phyloP scores from a whole-genome alignment of 192 early-diverging fungal species.

The Linnemannia hyalina region DNA sequence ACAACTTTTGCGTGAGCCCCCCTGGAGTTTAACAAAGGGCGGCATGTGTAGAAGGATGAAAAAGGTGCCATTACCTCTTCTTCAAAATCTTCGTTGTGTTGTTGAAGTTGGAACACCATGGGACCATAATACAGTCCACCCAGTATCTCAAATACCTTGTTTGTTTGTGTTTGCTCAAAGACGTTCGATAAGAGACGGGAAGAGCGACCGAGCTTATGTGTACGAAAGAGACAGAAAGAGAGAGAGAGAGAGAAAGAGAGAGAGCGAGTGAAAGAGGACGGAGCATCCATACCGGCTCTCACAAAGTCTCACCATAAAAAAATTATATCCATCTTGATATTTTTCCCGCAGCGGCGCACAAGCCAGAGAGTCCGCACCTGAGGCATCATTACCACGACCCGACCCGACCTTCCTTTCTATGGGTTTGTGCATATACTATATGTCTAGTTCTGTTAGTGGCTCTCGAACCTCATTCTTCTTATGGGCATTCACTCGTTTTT shows the following conservation, averaged over 20 bases:
- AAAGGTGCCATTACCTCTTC: too few species aligned
- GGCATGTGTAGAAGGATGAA: background rate
- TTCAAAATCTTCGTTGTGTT: too few species aligned
- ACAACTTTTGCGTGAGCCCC: background rate
- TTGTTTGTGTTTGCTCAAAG: too few species aligned
- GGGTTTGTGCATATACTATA: background rate
- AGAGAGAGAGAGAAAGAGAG: background rate
- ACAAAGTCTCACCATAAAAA: background rate
- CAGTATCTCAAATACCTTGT: too few species aligned
- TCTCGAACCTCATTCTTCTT: too few species aligned
- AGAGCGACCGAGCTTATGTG: too few species aligned
- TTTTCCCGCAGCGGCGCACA: background rate
- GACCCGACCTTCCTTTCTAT: background rate
- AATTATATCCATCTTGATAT: background rate
- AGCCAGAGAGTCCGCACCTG: background rate
- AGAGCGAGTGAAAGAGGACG: background rate
- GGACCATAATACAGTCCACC: too few species aligned
- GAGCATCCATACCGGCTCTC: conserved; percentile 3
- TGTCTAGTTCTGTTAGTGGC: background rate
- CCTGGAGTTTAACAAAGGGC: background rate
- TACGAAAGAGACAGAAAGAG: too few species aligned
- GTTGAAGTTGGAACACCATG: too few species aligned
- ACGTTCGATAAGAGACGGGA: too few species aligned
- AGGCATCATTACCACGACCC: background rate
- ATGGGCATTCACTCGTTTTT: too few species aligned